Percentiles rank a stretch among this genome's conserved stretches.
Evolutionary conservation across 331 rosid species (phyloP).

Genomic region (Erythrophleum ivorense): DNA sequence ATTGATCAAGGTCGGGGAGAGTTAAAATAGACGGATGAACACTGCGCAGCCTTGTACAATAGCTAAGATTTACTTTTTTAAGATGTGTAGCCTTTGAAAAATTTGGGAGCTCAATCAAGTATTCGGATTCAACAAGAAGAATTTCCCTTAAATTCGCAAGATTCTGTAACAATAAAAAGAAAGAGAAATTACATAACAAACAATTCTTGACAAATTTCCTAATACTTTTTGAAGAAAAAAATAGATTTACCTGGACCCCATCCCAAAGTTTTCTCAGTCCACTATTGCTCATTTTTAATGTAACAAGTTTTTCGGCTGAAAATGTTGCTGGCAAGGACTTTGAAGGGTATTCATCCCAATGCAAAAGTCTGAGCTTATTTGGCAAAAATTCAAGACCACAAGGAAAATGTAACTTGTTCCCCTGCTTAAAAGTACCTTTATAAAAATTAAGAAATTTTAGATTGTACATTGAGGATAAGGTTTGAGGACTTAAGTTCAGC

Average conservation of each 20-base stretch:
- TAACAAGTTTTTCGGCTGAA: slow-evolving; percentile 41
- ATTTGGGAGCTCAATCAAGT: background rate
- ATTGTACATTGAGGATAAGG: slow-evolving; percentile 40
- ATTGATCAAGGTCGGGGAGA: background rate
- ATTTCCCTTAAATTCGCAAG: background rate
- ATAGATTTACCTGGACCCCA: slow-evolving; percentile 43
- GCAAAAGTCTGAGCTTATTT: slow-evolving; percentile 37
- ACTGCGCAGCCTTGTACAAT: background rate
- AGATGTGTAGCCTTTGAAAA: background rate
- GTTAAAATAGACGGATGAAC: background rate
- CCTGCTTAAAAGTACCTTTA: background rate
- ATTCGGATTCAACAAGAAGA: background rate
- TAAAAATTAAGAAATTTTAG: slow-evolving; percentile 39
- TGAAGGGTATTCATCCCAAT: slow-evolving; percentile 55
- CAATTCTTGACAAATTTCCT: background rate
- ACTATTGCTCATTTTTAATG: slow-evolving; percentile 31
- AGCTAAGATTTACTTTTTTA: background rate
- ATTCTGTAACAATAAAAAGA: background rate
- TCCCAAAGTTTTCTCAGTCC: slow-evolving; percentile 46
- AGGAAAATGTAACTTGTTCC: slow-evolving; percentile 26
- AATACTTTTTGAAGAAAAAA: background rate
- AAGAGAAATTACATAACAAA: background rate
- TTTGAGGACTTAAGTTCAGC: slow-evolving; percentile 19
- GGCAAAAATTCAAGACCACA: slow-evolving; percentile 48
- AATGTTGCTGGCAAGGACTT: slow-evolving; percentile 52